Evolutionary conservation across 139 green algal species (phyloP), one percentile per base, ranked within the genome.

Genomic region (Haematococcus sp.): DNA sequence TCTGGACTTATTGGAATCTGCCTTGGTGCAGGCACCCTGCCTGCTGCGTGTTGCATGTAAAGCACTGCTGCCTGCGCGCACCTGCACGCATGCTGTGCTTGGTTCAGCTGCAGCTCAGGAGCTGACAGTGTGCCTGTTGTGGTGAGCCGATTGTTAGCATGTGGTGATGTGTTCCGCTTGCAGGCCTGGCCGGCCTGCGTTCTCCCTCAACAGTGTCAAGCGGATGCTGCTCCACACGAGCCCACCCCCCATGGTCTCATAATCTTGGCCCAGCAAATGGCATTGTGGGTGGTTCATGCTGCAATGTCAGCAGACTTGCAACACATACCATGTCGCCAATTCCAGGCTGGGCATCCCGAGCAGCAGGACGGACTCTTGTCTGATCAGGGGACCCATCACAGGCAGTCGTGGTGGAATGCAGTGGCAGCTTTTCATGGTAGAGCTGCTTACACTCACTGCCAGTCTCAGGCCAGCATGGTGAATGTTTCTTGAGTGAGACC

Each of bases 191-290:
- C 58, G 61, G 28, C 33, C 32, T 5, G 23, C 35, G 33, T 70
- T 35, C 64, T 40, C 35, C 11, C 34, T 70, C 16, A 58, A 30
- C 34, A 51, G 16, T 33, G 78, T 83, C 4, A 76, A 73, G 27
- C 68, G 68, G 46, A 79, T 82, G 69, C 54, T 83, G 55, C 43
- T 83, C n/a, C 76, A 83, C 46, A 73, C 78, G 27, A 79, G 60
- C 1, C 78, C 78, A 16, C 78, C 78, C 22, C 72, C 73, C 0
- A 73, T 83, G 72, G 46, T 83, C 27, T 30, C 25, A 13, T 69
- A 34, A 11, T 61, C 16, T 20, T 61, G 28, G 16, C 16, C 16
- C n/a, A n/a, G n/a, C n/a, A n/a, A n/a, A 30, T 11, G n/a, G 5
- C 25, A 30, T 28, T 7, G 23, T 9, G 9, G 9, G n/a, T 9